These are phyloP conservation scores for Sicyos baderoa DNA, from an alignment of 306 rosid species.

Conservation along the genomic window DNA sequence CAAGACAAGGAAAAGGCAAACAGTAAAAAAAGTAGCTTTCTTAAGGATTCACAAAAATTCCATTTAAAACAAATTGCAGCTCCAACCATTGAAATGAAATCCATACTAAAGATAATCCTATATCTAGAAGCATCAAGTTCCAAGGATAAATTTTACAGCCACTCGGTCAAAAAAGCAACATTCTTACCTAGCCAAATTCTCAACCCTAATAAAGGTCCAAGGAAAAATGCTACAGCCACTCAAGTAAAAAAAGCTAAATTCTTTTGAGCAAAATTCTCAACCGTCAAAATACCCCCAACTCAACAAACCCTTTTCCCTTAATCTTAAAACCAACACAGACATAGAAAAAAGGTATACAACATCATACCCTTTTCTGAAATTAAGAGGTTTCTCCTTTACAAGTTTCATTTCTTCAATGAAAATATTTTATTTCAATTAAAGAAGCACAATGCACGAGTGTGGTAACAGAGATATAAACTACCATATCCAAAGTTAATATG, in stretches of 20 bases:
- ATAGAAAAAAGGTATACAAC: background rate
- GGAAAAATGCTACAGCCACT: conserved; percentile 1
- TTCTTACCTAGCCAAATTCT: background rate
- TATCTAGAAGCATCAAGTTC: background rate
- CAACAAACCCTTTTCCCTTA: background rate
- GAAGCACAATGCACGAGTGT: background rate
- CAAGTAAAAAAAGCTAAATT: background rate
- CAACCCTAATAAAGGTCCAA: background rate
- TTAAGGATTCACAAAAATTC: background rate
- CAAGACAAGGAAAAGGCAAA: background rate
- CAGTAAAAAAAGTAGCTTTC: background rate
- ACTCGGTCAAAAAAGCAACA: background rate
- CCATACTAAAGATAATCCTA: background rate
- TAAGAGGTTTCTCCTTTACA: background rate
- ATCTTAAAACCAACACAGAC: background rate
- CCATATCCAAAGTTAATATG: background rate
- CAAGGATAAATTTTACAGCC: background rate
- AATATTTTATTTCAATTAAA: background rate
- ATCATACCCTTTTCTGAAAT: background rate
- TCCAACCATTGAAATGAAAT: background rate
- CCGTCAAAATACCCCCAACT: too few relatives aligned
- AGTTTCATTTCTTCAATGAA: background rate
- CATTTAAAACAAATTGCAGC: background rate
- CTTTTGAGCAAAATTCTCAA: background rate
- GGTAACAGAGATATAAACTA: background rate